These are phyloP conservation scores for Geoglossum cookeanum DNA, from an alignment of 2,329 filamentous ascomycete species.

Conservation along the genomic window DNA sequence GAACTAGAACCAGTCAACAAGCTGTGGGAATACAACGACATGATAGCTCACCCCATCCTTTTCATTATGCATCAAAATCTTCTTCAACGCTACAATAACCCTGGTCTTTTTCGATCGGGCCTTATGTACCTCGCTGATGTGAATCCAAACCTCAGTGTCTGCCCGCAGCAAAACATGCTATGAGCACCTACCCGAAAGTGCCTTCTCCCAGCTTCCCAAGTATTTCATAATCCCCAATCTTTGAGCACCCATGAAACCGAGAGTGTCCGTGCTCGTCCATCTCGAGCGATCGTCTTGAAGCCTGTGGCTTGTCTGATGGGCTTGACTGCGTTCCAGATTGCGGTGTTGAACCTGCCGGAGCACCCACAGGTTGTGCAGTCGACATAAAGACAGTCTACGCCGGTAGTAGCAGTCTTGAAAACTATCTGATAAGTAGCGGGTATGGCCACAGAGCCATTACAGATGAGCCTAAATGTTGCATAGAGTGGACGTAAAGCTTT, in stretches of 20 bases:
- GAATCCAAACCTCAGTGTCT: conserved; percentile 1
- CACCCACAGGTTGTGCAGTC: neutral
- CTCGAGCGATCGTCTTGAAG: conserved; percentile 23
- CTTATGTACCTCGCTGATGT: conserved; percentile 65
- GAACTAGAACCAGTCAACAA: conserved; percentile 33
- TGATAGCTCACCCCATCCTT: conserved; percentile 60
- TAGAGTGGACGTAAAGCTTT: neutral
- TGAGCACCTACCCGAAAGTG: conserved; percentile 60
- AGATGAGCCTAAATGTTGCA: neutral
- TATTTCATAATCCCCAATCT: conserved; percentile 62
- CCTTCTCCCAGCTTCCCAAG: conserved; percentile 78
- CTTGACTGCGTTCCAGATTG: neutral
- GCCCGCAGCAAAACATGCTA: neutral
- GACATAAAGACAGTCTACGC: neutral
- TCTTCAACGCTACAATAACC: conserved; percentile 73
- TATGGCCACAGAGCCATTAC: neutral
- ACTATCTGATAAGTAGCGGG: neutral
- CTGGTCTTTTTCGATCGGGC: conserved; percentile 59
- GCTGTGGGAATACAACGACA: neutral
- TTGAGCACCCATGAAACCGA: conserved; percentile 70
- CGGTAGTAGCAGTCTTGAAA: neutral
- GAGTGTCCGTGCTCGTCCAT: conserved; percentile 25
- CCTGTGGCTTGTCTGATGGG: conserved; percentile 8
- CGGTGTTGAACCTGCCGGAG: neutral
- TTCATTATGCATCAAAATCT: conserved; percentile 98